These are phyloP conservation scores for Mycoemilia scoparia DNA, from an alignment of 192 early-diverging fungal species.

Conservation along the genomic window DNA sequence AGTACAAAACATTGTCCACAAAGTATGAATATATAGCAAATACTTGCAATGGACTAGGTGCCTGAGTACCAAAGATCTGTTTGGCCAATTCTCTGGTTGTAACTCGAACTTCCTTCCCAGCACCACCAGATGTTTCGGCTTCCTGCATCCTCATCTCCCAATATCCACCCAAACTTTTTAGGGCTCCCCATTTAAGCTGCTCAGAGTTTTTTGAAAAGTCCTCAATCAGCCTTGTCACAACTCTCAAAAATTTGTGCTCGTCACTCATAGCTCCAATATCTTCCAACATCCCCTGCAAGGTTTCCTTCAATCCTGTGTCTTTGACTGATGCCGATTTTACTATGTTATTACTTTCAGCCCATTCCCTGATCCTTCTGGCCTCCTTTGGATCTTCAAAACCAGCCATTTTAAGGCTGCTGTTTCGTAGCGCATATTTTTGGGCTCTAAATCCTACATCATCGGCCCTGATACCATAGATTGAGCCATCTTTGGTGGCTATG, in stretches of 20 bases:
- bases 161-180: constrained; percentile 13
- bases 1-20: constrained; percentile 31
- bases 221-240: constrained; percentile 6
- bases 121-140: no score
- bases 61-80: constrained; percentile 10
- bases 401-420: constrained; percentile 3
- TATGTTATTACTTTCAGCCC: background rate
- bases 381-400: background rate
- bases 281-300: constrained; percentile 3
- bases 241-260: no score
- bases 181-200: constrained; percentile 14
- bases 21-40: constrained; percentile 42
- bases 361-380: background rate
- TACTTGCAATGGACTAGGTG: constrained; percentile 4
- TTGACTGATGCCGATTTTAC: background rate
- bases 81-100: constrained; percentile 17
- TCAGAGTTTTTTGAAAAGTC: constrained; percentile 8
- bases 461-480: constrained; percentile 9
- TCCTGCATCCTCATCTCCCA: constrained; percentile 8
- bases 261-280: no score
- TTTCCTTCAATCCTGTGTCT: background rate
- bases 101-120: constrained; percentile 4
- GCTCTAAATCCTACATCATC: constrained; percentile 18
- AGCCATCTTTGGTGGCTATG: background rate
- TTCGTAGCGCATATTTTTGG: constrained; percentile 8